Conservation (phyloP, 257 asterid genomes). For the Paraleonurus japonicus region DNA sequence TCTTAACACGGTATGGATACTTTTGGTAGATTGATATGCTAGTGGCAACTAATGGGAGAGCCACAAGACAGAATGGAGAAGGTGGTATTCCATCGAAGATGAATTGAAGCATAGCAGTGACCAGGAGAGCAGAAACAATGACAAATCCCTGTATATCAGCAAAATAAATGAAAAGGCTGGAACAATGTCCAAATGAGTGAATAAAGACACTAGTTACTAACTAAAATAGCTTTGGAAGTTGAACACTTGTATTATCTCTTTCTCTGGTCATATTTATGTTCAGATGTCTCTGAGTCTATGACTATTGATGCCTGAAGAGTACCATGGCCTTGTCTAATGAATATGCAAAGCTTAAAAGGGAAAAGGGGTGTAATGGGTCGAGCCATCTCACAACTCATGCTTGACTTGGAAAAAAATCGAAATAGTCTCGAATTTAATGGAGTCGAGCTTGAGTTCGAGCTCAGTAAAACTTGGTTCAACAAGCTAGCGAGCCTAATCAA, state of each 20-base stretch:
- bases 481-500: background rate
- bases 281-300: background rate
- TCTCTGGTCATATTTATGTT: background rate
- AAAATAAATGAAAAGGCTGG: background rate
- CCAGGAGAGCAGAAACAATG: slow-evolving; percentile 89
- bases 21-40: slow-evolving; percentile 86
- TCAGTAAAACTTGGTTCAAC: background rate
- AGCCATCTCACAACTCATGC: background rate
- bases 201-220: background rate
- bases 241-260: background rate
- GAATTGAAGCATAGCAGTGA: slow-evolving; percentile 84
- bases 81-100: slow-evolving; percentile 87
- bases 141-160: slow-evolving; percentile 78
- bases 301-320: background rate
- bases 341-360: background rate
- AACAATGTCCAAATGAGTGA: background rate
- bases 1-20: slow-evolving; percentile 70
- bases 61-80: slow-evolving; percentile 71
- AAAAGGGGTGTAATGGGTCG: background rate
- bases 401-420: background rate
- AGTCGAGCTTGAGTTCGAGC: background rate
- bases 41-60: slow-evolving; percentile 80
- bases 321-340: background rate
- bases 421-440: background rate
- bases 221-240: background rate